Evolutionary conservation across 495 filamentous ascomycete species (phyloP).

Genomic region (Glonium stellatum): DNA sequence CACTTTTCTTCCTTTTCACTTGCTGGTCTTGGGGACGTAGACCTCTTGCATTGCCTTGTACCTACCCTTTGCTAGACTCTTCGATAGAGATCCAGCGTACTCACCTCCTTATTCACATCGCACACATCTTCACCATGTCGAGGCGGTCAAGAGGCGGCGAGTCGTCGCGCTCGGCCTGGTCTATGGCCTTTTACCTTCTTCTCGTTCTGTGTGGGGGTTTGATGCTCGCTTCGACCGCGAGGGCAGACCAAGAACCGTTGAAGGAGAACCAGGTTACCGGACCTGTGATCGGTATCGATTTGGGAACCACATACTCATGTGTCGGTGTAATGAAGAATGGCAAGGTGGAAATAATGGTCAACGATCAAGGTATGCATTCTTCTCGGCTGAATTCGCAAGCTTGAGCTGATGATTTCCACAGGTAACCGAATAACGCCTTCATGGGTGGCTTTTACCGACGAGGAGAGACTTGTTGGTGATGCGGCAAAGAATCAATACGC

Average conservation of each 20-base stretch:
- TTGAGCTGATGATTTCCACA: constrained; percentile 64
- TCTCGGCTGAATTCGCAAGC: not conserved
- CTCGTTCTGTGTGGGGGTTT: constrained; percentile 69
- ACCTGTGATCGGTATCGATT: constrained; percentile 91
- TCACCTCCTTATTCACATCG: not conserved
- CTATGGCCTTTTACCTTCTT: constrained; percentile 76
- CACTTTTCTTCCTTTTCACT: constrained; percentile 4
- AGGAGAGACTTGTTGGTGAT: constrained; percentile 95
- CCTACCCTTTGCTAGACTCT: constrained; percentile 1
- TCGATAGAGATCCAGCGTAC: constrained; percentile 9
- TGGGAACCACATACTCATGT: constrained; percentile 98
- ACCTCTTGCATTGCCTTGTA: not conserved
- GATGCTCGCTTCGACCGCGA: constrained; percentile 63
- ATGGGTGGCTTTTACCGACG: constrained; percentile 97
- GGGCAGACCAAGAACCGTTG: constrained; percentile 59
- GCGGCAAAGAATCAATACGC: constrained; percentile 99
- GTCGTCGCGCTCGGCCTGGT: constrained; percentile 48
- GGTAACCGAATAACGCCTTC: constrained; percentile 99
- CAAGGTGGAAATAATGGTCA: constrained; percentile 66
- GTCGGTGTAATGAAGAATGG: constrained; percentile 99
- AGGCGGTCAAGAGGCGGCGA: constrained; percentile 26
- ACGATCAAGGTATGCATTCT: constrained; percentile 28
- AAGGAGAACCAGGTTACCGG: constrained; percentile 46
- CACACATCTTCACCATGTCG: constrained; percentile 28
- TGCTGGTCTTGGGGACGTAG: not conserved